Evolutionary conservation across 2,329 filamentous ascomycete genomes (phyloP).

Genomic region (Neocucurbitaria cava): DNA sequence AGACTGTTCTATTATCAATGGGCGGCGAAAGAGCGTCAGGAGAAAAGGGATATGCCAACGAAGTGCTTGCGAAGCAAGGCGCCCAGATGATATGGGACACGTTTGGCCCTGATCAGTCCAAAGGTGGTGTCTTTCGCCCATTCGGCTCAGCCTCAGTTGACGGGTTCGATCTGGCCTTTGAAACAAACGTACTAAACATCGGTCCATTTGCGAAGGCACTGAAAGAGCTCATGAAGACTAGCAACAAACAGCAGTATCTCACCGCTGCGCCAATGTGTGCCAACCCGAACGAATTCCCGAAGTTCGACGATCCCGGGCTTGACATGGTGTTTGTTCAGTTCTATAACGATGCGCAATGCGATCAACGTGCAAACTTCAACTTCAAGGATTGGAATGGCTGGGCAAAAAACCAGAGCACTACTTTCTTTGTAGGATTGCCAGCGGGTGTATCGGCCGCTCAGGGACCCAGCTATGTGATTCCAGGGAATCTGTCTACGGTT

Average conservation of each 20-base stretch:
- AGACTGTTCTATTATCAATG: conserved; percentile 75
- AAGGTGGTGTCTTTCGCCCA: conserved; percentile 63
- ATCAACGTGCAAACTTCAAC: neutral
- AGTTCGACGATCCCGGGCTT: neutral
- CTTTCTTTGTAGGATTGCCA: conserved; percentile 7
- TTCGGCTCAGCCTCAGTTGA: conserved; percentile 72
- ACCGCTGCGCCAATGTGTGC: conserved; percentile 71
- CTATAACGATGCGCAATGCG: neutral
- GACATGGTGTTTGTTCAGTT: neutral
- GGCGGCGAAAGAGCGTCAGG: conserved; percentile 58
- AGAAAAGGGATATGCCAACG: conserved; percentile 64
- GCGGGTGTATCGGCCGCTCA: neutral
- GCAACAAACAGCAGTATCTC: conserved; percentile 41
- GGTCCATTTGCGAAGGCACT: conserved; percentile 66
- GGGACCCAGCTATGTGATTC: neutral
- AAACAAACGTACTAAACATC: conserved; percentile 66
- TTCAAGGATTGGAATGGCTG: neutral
- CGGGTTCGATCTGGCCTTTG: conserved; percentile 81
- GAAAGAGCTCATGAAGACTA: conserved; percentile 64
- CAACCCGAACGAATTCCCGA: neutral
- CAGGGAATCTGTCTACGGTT: neutral
- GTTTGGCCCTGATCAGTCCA: conserved; percentile 65
- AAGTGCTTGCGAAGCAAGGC: conserved; percentile 64
- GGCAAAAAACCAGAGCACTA: neutral
- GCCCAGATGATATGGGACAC: conserved; percentile 71